Evolutionary conservation across 2,329 filamentous ascomycete species (phyloP), one percentile per base, ranked within the genome.

Genomic region (Celoporthe dispersa): DNA sequence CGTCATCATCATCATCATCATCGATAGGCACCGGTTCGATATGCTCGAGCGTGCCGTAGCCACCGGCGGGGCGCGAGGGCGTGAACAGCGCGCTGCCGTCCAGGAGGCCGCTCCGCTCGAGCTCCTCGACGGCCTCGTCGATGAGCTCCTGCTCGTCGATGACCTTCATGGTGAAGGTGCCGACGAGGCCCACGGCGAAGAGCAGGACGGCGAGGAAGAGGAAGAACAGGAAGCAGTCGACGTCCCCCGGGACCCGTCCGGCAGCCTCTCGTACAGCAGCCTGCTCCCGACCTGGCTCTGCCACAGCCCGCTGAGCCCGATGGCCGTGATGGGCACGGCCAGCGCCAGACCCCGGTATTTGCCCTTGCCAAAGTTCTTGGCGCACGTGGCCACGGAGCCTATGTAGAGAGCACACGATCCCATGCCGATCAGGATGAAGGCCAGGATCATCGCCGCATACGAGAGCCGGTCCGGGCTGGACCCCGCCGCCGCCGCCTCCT

Each of bases 271-370:
- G 78, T 89, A 93, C 55, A 98, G 87, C 67, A 97, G 78, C 66
- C 90, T 88, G 75, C 90, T 95, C 39, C 91, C 95, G 33, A 97
- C 83, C 82, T 98, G 95, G 76, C 94, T 97, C 81, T 96, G 87
- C 92, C 96, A 97, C 92, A 99, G 95, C 63, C 94, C 94, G 77
- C 94, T 97, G 69, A 99, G 81, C 0, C 96, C 96, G 78, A 98
- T 97, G 8, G 93, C 91, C 0, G 96, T 94, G 78, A 98, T 98
- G 1, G 96, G 96, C 71, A 93, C 86, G 1, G 95, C 94, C 68
- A 99, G 85, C 71, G 97, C 95, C 65, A 99, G 83, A 0, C 96
- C 96, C 76, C 95, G 92, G 77, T 97, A 91, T 77, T 91, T 92
- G 4, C 94, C 94, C 71, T 92, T 90, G 64, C 94, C 94, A 81